Evolutionary conservation across 2,329 filamentous ascomycete genomes (phyloP), one percentile per base, ranked within the genome.

Genomic region (Cladophialophora immunda): DNA sequence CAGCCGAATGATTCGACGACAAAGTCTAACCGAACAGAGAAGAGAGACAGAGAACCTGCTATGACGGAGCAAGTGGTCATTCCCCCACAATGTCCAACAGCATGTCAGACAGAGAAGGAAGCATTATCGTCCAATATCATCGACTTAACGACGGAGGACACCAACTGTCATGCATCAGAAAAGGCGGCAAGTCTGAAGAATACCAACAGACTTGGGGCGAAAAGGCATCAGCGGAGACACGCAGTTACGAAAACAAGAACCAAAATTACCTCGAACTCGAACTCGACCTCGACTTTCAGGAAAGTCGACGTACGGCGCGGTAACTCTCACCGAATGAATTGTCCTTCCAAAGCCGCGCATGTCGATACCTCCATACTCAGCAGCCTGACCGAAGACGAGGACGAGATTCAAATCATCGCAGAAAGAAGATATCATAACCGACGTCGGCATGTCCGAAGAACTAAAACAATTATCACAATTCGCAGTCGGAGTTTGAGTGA

Each of bases 401-500:
- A 62, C 7, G 65, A 67, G 5, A 4, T 64, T 1, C 32, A 60
- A 30, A 30, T 64, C 15, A 61, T 67, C 25, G 50, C 52, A n/a
- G 56, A 62, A 22, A 55, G 50, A 6, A 63, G 17, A 1, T 56
- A 38, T 13, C 15, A 7, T 17, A 9, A 22, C 29, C 32, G 50
- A 17, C 32, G n/a, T 2, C n/a, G n/a, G 8, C 32, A 29, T n/a
- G 13, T 27, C 25, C 45, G 58, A 9, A 61, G n/a, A 29, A 60
- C 27, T 9, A 53, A n/a, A 8, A 61, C 65, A 5, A 41, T 67
- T 11, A 38, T 61, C 2, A 64, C 60, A 11, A 34, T 64, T 19
- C 56, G 65, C 13, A 60, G 55, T 13, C 65, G 56, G 11, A 67
- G 65, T 27, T 13, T 67, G 29, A 64, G 60, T 25, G 56, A 64